Evolutionary conservation across 1,284 basidiomycete species (phyloP), one percentile per base, ranked within the genome.

Genomic region (Fomitopsis pinicola): DNA sequence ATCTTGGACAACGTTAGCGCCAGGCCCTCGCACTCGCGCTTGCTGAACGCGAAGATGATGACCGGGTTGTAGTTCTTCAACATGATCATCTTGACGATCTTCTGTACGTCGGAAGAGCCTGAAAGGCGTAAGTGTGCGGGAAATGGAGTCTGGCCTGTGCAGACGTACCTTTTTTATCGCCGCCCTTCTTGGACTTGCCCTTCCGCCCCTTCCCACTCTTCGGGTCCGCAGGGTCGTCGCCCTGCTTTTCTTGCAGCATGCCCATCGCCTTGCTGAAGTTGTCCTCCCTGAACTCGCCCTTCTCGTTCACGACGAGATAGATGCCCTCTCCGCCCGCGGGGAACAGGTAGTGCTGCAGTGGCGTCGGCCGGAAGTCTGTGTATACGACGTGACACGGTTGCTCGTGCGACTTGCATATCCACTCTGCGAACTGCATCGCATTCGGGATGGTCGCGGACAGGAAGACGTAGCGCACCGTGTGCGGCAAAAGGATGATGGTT

Each of bases 381-480:
- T 99, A 99, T 55, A 99, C 97, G 70, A 99, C 94, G 73, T 99
- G 97, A 75, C 97, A 99, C 0, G 97, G 97, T 72, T 99, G 97
- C 60, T 97, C 91, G 71, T 99, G 97, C 0, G 92, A 96, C 72
- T 95, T 91, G 77, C 92, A 95, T 71, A 99, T 95, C 97, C 97
- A 99, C 75, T 98, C 94, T 44, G 97, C 95, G 68, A 99, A 99
- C 73, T 99, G 95, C 94, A 98, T 97, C 9, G 97, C 96, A 77
- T 99, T 99, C 42, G 97, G 97, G 63, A 99, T 99, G 30, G 97
- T 99, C 59, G 97, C 97, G n/a, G 97, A 99, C 42, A 99, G 88
- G 78, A 99, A 99, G 64, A 99, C 97, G 73, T 98, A 97, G 75
- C 92, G 95, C 62, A 99, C 97, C 28, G 88, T 89, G 74, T 98